A percentile compares a stretch with the other conserved stretches of the same genome.
These are phyloP conservation scores for Thielaviopsis populi DNA, from an alignment of 2,329 filamentous ascomycete species.

Conservation along the genomic window DNA sequence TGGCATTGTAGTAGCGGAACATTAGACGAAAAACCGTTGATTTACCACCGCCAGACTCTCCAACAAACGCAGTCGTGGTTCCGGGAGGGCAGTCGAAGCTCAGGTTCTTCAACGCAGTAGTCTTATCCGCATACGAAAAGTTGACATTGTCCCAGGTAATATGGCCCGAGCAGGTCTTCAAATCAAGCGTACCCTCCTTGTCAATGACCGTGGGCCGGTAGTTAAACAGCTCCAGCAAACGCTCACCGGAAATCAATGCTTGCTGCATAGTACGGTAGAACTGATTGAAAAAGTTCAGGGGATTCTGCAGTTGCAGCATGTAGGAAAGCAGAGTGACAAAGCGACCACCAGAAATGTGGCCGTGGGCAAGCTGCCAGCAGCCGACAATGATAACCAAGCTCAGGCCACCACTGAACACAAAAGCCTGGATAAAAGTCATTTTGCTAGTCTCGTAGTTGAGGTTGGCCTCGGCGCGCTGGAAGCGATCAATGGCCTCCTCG, in stretches of 20 bases:
- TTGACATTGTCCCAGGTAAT: slow-evolving; percentile 79
- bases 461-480: slow-evolving; percentile 59
- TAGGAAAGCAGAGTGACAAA: slow-evolving; percentile 64
- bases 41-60: slow-evolving; percentile 92
- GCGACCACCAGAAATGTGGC: slow-evolving; percentile 49
- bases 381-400: slow-evolving; percentile 57
- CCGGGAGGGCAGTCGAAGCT: slow-evolving; percentile 76
- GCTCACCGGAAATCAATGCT: slow-evolving; percentile 92
- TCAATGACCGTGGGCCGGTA: slow-evolving; percentile 87
- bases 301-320: slow-evolving; percentile 64
- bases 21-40: slow-evolving; percentile 91
- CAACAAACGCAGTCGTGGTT: slow-evolving; percentile 89
- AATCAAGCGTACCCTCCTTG: slow-evolving; percentile 43
- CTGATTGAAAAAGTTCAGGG: slow-evolving; percentile 78
- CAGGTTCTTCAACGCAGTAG: slow-evolving; percentile 69
- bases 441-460: slow-evolving; percentile 62
- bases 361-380: slow-evolving; percentile 60
- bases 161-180: slow-evolving; percentile 60
- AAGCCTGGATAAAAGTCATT: slow-evolving; percentile 68
- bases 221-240: slow-evolving; percentile 89
- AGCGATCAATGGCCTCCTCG: slow-evolving; percentile 51
- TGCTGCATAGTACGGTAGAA: slow-evolving; percentile 95
- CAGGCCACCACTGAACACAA: slow-evolving; percentile 65
- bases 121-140: slow-evolving; percentile 79
- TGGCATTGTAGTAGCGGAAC: slow-evolving; percentile 89